Base-by-base conservation (phyloP, 345 rosid genomes). In the Punica granatum region DNA sequence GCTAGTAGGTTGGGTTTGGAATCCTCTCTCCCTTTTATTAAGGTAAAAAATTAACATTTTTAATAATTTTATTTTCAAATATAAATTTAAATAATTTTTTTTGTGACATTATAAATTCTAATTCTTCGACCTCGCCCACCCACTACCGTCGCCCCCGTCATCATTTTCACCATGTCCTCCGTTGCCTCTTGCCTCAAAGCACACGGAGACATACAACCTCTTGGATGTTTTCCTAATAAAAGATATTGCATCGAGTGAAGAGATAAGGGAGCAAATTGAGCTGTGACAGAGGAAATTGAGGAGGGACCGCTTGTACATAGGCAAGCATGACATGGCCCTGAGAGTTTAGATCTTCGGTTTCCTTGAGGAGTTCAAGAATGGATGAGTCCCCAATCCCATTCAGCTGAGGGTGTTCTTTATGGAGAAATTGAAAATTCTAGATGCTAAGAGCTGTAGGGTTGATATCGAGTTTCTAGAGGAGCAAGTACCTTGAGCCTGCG, bases 381-480 rank as follows among this genome's bases (percentile, higher is more conserved):
- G 92, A 12, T 61, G 66, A 76, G 81, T 83, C 25, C 96, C 97
- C 3, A 60, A 65, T 68, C 37, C 18, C 0, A 67, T 1, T 14
- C 78, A 76, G 31, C 72, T 95, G 60, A 73, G 80, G 68, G 61
- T 69, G 32, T 88, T 95, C 72, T 92, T 88, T 65, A 84, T 82
- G 1, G 92, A 90, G 64, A 74, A 66, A 28, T 46, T 95, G 74
- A 81, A 81, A 70, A 84, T 94, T 61, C 72, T 16, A 56, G 89
- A 88, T 82, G 84, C 90, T 3, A 79, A 70, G 67, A 74, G 82
- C 41, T 94, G 88, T 63, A 80, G 92, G 63, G 72, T 32, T 1
- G 96, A 94, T 62, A 91, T 88, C 56, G 98, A 89, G 76, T 94
- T 88, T 74, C 70, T 94, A 78, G 98, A 94, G 79, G 98, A 94